Percentiles rank a stretch among this genome's conserved stretches.
These are phyloP conservation scores for Ophiobolus disseminans DNA, from an alignment of 2,329 filamentous ascomycete genomes.

Conservation along the genomic window DNA sequence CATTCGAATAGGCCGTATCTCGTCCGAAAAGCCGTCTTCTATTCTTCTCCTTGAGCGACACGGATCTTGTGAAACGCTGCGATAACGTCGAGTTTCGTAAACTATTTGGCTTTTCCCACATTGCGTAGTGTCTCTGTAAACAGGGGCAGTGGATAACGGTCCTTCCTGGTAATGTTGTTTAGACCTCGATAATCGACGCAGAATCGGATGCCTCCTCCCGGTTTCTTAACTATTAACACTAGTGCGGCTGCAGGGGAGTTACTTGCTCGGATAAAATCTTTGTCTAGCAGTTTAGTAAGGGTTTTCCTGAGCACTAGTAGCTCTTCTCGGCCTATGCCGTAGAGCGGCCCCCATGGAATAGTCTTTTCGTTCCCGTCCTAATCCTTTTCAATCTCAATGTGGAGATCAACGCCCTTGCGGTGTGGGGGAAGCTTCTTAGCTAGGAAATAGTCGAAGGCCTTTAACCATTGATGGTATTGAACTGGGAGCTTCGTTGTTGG, in stretches of 20 bases:
- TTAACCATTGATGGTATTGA: no score
- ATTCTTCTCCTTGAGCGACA: constrained; percentile 5
- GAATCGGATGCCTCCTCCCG: neutral
- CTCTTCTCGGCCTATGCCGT: no score
- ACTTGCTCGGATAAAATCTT: constrained; percentile 1
- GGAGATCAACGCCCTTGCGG: no score
- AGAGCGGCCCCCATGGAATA: no score
- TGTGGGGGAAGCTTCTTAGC: no score
- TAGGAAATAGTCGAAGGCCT: no score
- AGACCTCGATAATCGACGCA: constrained; percentile 1
- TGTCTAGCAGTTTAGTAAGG: no score
- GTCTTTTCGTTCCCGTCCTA: no score
- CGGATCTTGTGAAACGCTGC: constrained; percentile 1
- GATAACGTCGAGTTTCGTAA: constrained; percentile 2
- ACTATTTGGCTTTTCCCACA: neutral
- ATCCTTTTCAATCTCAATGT: no score
- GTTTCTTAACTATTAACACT: neutral
- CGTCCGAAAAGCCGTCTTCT: constrained; percentile 12
- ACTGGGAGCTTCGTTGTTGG: no score
- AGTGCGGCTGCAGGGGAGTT: neutral
- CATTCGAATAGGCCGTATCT: constrained; percentile 30
- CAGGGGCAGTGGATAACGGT: neutral
- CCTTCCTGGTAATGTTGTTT: constrained; percentile 1
- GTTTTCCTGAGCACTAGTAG: no score
- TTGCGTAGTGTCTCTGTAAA: neutral